Evolutionary conservation across 257 asterid species (phyloP).

Genomic region (Solanum pimpinellifolium): DNA sequence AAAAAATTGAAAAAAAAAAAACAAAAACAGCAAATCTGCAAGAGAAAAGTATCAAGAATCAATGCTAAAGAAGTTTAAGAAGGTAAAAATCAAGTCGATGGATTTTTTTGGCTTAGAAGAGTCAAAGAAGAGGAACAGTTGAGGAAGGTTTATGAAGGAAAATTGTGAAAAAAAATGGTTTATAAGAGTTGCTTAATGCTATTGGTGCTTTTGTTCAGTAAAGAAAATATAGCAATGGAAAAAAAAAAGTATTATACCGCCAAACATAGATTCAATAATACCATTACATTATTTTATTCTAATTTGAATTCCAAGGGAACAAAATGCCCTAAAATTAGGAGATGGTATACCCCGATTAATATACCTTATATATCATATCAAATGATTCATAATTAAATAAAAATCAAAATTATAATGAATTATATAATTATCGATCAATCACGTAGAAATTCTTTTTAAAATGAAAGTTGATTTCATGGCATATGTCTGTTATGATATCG

Average conservation of each 20-base stretch:
- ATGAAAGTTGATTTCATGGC: background rate
- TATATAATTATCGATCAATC: background rate
- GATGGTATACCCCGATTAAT: background rate
- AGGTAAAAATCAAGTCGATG: background rate
- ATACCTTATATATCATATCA: no score
- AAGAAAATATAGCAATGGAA: background rate
- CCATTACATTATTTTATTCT: background rate
- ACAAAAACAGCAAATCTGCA: background rate
- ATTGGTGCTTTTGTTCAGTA: background rate
- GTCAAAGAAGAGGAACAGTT: background rate
- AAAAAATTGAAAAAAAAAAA: background rate
- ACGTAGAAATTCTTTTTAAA: no score
- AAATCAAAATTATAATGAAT: no score
- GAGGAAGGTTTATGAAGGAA: background rate
- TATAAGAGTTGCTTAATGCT: background rate
- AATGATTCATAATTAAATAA: no score
- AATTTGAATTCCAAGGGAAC: background rate
- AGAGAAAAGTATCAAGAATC: background rate
- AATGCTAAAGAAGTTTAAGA: background rate
- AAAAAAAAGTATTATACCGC: background rate
- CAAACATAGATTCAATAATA: background rate
- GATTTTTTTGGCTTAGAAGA: background rate
- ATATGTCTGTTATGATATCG: accelerated
- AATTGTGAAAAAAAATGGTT: background rate
- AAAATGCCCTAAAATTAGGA: background rate